These are phyloP conservation scores for Xylaria nigripes DNA, from an alignment of 495 filamentous ascomycete species.

Conservation along the genomic window DNA sequence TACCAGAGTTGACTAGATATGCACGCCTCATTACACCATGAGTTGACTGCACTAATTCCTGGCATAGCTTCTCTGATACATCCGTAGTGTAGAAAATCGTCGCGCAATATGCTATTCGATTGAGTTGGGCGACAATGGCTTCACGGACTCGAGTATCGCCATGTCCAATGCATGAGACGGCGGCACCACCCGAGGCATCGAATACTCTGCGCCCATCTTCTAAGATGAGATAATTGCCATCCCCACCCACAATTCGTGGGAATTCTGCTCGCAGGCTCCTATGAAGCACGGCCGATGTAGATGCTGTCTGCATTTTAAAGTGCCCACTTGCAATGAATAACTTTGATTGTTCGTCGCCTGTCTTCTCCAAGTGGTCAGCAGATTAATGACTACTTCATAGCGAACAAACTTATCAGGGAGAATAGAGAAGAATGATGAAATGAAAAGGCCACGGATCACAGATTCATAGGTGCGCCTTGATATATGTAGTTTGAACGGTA, in stretches of 20 bases:
- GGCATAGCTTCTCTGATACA: constrained; percentile 34
- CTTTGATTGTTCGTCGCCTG: not conserved
- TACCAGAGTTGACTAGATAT: constrained; percentile 53
- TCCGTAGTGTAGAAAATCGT: constrained; percentile 37
- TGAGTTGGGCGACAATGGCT: constrained; percentile 37
- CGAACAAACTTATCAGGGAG: too few relatives aligned
- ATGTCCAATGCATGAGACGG: constrained; percentile 46
- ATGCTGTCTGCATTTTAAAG: not conserved
- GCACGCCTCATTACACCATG: constrained; percentile 37
- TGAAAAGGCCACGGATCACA: too few relatives aligned
- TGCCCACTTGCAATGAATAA: not conserved
- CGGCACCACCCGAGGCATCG: constrained; percentile 51
- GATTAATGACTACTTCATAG: too few relatives aligned
- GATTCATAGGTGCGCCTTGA: too few relatives aligned
- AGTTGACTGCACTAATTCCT: constrained; percentile 37
- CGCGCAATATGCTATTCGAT: constrained; percentile 36
- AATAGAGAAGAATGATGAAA: too few relatives aligned
- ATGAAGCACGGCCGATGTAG: constrained; percentile 30
- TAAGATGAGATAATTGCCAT: constrained; percentile 36
- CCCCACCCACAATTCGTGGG: constrained; percentile 16
- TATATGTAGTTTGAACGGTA: too few relatives aligned
- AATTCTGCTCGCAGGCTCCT: constrained; percentile 22
- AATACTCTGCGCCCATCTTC: constrained; percentile 56
- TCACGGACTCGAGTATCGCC: constrained; percentile 35
- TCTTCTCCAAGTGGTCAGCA: not conserved